Percentiles rank a stretch among this genome's conserved stretches.
Conservation (phyloP, 176 grass and related monocot species). For the Thinopyrum elongatum region DNA sequence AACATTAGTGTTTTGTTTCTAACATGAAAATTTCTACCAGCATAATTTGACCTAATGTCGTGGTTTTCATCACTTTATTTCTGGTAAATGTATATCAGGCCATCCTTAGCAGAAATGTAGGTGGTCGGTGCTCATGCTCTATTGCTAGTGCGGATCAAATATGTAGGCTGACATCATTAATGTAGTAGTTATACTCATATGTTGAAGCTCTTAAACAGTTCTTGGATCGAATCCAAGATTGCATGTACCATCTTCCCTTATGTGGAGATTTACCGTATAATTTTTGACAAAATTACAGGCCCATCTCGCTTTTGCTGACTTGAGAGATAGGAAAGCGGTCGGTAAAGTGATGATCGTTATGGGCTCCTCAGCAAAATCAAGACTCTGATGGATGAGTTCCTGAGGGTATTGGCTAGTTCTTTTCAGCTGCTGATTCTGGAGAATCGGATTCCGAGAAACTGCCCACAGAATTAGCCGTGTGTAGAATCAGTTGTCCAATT, state of each 20-base stretch:
- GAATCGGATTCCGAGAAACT: no score
- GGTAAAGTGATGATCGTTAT: slow-evolving; percentile 88
- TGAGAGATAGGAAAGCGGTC: slow-evolving; percentile 79
- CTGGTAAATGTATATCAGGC: background rate
- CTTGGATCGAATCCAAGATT: background rate
- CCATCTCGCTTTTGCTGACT: slow-evolving; percentile 73
- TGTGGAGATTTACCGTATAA: background rate
- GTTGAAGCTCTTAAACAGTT: background rate
- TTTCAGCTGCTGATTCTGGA: no score
- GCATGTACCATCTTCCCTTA: background rate
- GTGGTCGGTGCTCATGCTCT: background rate
- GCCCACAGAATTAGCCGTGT: no score
- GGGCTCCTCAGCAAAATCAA: slow-evolving; percentile 53
- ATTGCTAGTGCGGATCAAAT: background rate
- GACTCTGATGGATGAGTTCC: slow-evolving; percentile 39
- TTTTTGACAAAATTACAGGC: slow-evolving; percentile 41
- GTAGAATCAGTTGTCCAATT: no score
- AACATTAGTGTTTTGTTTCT: background rate
- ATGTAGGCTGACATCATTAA: background rate
- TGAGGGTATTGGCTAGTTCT: no score
- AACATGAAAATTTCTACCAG: background rate
- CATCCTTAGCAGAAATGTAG: background rate
- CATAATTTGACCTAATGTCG: background rate
- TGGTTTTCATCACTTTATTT: background rate
- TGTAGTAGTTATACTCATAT: background rate